A percentile compares a stretch with the other conserved stretches of the same genome.
Conservation (phyloP, 176 grass and related monocot species). For the Musa acuminata region DNA sequence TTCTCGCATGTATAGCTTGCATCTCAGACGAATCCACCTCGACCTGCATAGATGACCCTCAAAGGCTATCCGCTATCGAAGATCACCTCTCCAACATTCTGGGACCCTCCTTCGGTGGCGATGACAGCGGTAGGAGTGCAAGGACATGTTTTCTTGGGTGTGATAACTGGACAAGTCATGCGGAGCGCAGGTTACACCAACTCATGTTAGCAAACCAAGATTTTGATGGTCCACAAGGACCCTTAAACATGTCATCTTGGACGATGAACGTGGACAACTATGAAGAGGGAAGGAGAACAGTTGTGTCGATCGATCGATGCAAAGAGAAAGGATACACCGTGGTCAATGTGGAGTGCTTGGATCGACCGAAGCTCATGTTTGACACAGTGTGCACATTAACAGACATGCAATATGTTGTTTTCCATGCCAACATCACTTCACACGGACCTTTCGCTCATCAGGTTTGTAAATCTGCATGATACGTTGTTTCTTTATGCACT, state of each 20-base stretch:
- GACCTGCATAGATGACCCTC: slow-evolving; percentile 28
- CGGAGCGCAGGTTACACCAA: slow-evolving; percentile 40
- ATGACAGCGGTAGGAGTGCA: slow-evolving; percentile 8
- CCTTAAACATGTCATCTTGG: background rate
- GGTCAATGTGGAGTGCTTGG: slow-evolving; percentile 38
- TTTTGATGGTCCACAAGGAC: slow-evolving; percentile 15
- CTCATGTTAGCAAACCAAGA: slow-evolving; percentile 43
- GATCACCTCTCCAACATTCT: slow-evolving; percentile 41
- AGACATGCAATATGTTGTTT: slow-evolving; percentile 48
- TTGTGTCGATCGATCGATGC: slow-evolving; percentile 26
- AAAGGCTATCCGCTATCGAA: slow-evolving; percentile 32
- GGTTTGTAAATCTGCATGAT: slow-evolving; percentile 10
- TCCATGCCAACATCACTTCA: slow-evolving; percentile 43
- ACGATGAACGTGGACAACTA: slow-evolving; percentile 7
- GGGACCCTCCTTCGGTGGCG: background rate
- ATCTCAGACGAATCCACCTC: slow-evolving; percentile 28
- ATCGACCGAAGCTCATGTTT: slow-evolving; percentile 50
- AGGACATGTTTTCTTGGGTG: slow-evolving; percentile 31
- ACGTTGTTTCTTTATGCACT: background rate
- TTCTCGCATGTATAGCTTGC: slow-evolving; percentile 29
- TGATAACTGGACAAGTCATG: slow-evolving; percentile 24
- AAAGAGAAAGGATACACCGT: slow-evolving; percentile 44
- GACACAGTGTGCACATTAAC: slow-evolving; percentile 48
- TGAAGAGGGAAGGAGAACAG: slow-evolving; percentile 20
- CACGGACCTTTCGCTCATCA: slow-evolving; percentile 28